A percentile compares a stretch with the other conserved stretches of the same genome.
phyloP scores from a whole-genome alignment of 2,329 filamentous ascomycete genomes.

The Diplodia corticola region DNA sequence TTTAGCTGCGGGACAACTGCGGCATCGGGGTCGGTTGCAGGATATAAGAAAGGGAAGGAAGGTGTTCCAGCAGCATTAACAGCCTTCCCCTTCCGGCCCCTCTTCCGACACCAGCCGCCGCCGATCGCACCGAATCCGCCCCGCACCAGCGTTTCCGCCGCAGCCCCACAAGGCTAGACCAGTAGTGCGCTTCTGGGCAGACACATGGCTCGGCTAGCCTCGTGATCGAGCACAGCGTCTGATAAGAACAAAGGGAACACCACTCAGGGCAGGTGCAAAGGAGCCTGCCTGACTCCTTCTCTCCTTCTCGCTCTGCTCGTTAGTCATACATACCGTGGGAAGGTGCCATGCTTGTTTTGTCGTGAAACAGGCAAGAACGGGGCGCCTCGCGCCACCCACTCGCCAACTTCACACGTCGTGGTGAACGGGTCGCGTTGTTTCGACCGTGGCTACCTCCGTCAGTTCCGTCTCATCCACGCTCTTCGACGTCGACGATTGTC shows the following conservation, averaged over 20 bases:
- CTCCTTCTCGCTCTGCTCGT: too few species aligned
- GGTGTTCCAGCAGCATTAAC: not conserved
- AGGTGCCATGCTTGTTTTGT: not conserved
- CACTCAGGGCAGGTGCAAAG: not conserved
- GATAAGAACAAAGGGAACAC: not conserved
- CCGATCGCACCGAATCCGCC: not conserved
- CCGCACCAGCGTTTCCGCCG: not conserved
- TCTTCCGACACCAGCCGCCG: not conserved
- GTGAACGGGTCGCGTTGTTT: too few species aligned
- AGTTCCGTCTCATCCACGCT: too few species aligned
- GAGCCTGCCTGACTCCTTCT: too few species aligned
- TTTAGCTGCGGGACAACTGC: not conserved
- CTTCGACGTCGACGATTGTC: too few species aligned
- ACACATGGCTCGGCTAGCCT: not conserved
- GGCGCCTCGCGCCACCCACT: not conserved
- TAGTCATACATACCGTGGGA: too few species aligned
- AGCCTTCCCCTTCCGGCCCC: not conserved
- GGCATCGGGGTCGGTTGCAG: not conserved
- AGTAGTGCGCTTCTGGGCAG: not conserved
- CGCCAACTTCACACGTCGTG: too few species aligned
- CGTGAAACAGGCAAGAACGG: not conserved
- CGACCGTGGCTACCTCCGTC: too few species aligned
- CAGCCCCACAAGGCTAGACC: not conserved
- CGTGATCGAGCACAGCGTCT: not conserved
- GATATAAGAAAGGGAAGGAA: not conserved